Evolutionary conservation across 140 eudicot species (phyloP), one percentile per base, ranked within the genome.

Genomic region (Erigeron philadelphicus): DNA sequence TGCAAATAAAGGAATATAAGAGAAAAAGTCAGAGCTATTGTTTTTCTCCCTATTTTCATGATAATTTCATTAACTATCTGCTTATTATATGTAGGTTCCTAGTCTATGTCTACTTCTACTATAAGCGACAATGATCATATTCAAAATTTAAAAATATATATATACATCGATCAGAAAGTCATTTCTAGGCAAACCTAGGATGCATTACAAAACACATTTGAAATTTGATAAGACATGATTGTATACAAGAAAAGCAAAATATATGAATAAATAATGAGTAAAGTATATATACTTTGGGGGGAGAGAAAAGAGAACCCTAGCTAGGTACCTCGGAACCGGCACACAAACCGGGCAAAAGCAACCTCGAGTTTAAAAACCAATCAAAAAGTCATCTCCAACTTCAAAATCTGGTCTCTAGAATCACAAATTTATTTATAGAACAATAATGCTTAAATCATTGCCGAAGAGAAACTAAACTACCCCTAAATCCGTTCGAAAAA

Each of bases 311-410:
- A 75, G 71, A 71, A 68, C 78, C 80, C 79, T 73, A 72, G 75
- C 56, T 25, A 45, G 49, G 9, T n/a, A 71, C 78, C 73, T 63
- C 72, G 81, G 76, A 71, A 71, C 82, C 84, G 79, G 81, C 84
- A 86, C 74, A 76, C 55, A 74, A 61, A 78, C 87, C 65, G 80
- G 91, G 79, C 52, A 84, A 87, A 84, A 84, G 84, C 72, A 66
- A 70, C 82, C 77, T 81, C 81, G 86, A 84, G 90, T 76, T 80
- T 81, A 73, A 86, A 79, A 88, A 64, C 83, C 78, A 75, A 74
- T 67, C 76, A 76, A 72, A 83, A 88, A 86, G 85, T 65, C 45
- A 67, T 68, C 68, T 31, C 19, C 44, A 67, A 76, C 71, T 45
- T 68, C 72, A 76, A 71, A 31, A 54, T 60, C 76, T 61, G 77